These are phyloP conservation scores for Colletotrichum tropicale DNA, from an alignment of 2,329 filamentous ascomycete species.

Conservation along the genomic window DNA sequence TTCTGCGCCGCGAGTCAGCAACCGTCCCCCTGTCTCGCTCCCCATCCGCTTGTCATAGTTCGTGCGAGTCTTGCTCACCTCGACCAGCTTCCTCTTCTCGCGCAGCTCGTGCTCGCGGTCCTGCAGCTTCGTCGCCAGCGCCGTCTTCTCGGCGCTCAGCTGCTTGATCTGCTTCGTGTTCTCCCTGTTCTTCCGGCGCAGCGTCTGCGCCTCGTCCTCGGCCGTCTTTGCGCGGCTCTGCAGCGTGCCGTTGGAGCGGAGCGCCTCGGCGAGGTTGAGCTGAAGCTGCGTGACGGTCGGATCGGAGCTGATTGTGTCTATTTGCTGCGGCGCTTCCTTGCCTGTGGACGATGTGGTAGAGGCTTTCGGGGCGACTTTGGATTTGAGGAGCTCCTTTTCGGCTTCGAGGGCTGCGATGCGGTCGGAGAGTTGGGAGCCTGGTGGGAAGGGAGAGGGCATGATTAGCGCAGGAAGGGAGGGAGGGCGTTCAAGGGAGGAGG, in stretches of 20 bases:
- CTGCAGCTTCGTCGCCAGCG: conserved; percentile 69
- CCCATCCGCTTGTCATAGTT: not conserved
- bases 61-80: conserved; percentile 48
- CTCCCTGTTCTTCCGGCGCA: conserved; percentile 64
- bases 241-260: conserved; percentile 74
- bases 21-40: not conserved
- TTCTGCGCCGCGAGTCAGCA: conserved; percentile 49
- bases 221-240: conserved; percentile 67
- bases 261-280: conserved; percentile 76
- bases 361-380: conserved; percentile 25
- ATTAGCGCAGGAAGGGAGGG: not conserved
- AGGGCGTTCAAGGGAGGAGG: not conserved
- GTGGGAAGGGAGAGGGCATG: not conserved
- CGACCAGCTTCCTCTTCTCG: conserved; percentile 82
- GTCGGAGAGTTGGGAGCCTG: conserved; percentile 71
- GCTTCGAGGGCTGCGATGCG: conserved; percentile 68
- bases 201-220: conserved; percentile 66
- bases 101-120: conserved; percentile 86
- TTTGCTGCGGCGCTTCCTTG: not conserved
- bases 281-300: conserved; percentile 55
- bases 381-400: conserved; percentile 51
- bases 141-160: conserved; percentile 66
- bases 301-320: conserved; percentile 28
- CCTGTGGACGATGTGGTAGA: conserved; percentile 13
- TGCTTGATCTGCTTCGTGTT: conserved; percentile 66